Percentiles rank a stretch among this genome's conserved stretches.
These are phyloP conservation scores for Magnusiomyces fungicola DNA, from an alignment of 1,139 yeast species.

Conservation along the genomic window DNA sequence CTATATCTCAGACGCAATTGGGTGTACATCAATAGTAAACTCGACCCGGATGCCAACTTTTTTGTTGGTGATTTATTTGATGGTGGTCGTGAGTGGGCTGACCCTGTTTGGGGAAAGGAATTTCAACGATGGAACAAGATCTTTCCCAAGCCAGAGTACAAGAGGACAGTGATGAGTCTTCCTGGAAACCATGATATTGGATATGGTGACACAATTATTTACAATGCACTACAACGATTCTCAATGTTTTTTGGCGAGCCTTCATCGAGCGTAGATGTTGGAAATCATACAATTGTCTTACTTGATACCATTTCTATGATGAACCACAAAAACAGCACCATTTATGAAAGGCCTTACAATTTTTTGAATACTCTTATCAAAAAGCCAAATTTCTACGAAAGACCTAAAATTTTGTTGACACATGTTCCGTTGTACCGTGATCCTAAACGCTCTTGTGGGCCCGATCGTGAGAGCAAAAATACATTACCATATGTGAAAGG, in stretches of 20 bases:
- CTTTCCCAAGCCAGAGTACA: constrained; percentile 44
- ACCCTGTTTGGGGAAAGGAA: constrained; percentile 65
- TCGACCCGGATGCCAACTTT: constrained; percentile 69
- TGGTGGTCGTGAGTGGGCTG: constrained; percentile 88
- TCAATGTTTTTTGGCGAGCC: constrained; percentile 63
- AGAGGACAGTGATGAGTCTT: constrained; percentile 46
- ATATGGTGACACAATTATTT: constrained; percentile 60
- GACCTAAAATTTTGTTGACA: constrained; percentile 63
- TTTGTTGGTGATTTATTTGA: constrained; percentile 91
- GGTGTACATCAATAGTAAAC: constrained; percentile 46
- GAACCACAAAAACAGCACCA: constrained; percentile 37
- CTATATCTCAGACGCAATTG: constrained; percentile 75
- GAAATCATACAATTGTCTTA: constrained; percentile 70
- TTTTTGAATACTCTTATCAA: constrained; percentile 33
- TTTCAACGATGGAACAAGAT: constrained; percentile 57
- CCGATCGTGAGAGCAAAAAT: constrained; percentile 53
- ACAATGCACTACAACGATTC: constrained; percentile 54
- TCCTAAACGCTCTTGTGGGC: constrained; percentile 55
- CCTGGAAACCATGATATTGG: constrained; percentile 98
- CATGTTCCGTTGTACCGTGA: constrained; percentile 76
- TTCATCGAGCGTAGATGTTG: constrained; percentile 50
- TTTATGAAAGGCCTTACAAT: constrained; percentile 39
- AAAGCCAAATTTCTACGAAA: constrained; percentile 24
- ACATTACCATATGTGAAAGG: constrained; percentile 59
- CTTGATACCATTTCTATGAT: constrained; percentile 79